Evolutionary conservation across 331 rosid genomes (phyloP), one percentile per base, ranked within the genome.

Genomic region (Prunus yedoensis): DNA sequence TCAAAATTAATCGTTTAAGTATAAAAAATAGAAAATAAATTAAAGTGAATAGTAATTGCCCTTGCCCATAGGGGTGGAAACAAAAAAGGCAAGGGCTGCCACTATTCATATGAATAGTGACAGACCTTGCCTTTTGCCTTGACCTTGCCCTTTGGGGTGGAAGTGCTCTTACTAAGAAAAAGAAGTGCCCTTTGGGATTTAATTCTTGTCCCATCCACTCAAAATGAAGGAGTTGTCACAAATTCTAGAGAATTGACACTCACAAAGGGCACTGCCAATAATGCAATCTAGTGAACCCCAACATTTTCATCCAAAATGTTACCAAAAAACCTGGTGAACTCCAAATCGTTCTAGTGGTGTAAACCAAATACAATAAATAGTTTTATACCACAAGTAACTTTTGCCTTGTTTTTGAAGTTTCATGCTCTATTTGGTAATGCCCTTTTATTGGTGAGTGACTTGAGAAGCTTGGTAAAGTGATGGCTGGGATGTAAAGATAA

Each of bases 381-480:
- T 38, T 54, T 3, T n/a, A 32, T 32, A 12, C 15, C 21, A 3
- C 20, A 11, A 35, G 5, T 20, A 6, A 38, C 51, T 8, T 20
- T 54, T 54, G 75, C 75, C 35, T 38, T 54, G 65, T 71, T 52
- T 30, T 17, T 27, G n/a, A 5, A 30, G 62, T 51, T 9, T 51
- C 49, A 28, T 53, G 30, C 62, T 70, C 10, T 10, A 51, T 30
- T 12, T 70, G 49, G 62, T 2, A 30, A 71, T 1, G 32, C 1
- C 2, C 17, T 71, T 20, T 10, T 12, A 30, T 28, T 17, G 65
- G 32, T 15, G 35, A 15, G 16, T 59, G n/a, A 13, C 64, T 35
- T 70, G 50, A 20, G 75, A 54, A 56, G 75, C 38, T 71, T 53
- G 75, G 52, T 53, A 35, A 54, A 71, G 15, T 35, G 54, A 56